A percentile compares a stretch with the other conserved stretches of the same genome.
Evolutionary conservation across 2,329 filamentous ascomycete genomes (phyloP).

Genomic region (Cladophialophora carrionii): DNA sequence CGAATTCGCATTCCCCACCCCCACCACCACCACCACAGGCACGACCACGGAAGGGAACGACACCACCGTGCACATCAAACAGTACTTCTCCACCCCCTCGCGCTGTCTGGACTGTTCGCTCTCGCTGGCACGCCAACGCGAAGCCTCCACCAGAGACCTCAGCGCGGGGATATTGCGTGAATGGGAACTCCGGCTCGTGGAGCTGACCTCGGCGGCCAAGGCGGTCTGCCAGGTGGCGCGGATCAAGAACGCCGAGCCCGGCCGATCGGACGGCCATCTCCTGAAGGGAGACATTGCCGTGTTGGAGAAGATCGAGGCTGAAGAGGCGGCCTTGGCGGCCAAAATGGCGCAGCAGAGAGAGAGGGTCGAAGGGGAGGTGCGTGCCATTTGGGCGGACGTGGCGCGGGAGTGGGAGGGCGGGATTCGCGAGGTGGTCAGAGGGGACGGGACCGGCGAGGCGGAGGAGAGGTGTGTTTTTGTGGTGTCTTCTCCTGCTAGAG

Average conservation of each 20-base stretch:
- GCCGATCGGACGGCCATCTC: neutral
- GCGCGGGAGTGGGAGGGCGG: conserved; percentile 19
- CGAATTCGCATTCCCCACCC: neutral
- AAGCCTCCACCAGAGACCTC: conserved; percentile 5
- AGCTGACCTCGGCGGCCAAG: conserved; percentile 2
- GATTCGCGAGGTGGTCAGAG: conserved; percentile 17
- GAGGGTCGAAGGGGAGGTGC: conserved; percentile 10
- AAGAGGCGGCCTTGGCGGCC: neutral
- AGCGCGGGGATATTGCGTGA: conserved; percentile 4
- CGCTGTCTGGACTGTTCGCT: conserved; percentile 27
- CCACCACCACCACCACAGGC: neutral
- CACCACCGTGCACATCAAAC: neutral
- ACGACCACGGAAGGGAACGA: neutral
- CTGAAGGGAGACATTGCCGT: neutral
- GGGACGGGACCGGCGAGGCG: conserved; percentile 21
- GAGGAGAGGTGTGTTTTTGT: conserved; percentile 22
- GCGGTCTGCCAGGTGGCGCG: neutral
- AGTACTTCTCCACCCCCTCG: conserved; percentile 16
- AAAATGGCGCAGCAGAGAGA: neutral
- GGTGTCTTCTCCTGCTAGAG: neutral
- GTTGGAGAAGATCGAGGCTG: neutral
- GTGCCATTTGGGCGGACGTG: conserved; percentile 15
- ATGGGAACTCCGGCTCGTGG: neutral
- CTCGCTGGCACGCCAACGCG: conserved; percentile 1
- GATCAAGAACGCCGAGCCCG: neutral